These are phyloP conservation scores for Rachicladosporium sp. DNA, from an alignment of 2,329 filamentous ascomycete genomes.

Conservation along the genomic window DNA sequence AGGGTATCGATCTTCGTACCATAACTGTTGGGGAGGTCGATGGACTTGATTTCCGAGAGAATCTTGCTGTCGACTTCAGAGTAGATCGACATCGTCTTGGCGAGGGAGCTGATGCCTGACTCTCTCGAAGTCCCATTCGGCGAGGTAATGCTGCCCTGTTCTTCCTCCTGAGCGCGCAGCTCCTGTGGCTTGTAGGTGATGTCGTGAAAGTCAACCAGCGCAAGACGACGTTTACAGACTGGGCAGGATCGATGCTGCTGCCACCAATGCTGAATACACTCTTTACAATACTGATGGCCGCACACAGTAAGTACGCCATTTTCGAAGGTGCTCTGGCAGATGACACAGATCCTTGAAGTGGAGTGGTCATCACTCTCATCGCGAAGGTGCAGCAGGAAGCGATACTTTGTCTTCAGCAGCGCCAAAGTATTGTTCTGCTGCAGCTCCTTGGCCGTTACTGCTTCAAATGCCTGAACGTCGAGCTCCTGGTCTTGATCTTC, in stretches of 20 bases:
- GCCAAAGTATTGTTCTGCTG: conserved; percentile 47
- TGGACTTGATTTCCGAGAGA: conserved; percentile 67
- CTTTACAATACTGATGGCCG: conserved; percentile 84
- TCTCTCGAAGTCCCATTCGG: neutral
- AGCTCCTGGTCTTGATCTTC: conserved; percentile 47
- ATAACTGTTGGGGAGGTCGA: conserved; percentile 59
- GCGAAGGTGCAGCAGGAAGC: conserved; percentile 55
- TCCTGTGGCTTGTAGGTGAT: conserved; percentile 72
- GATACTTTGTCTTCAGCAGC: conserved; percentile 55
- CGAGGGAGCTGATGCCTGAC: neutral
- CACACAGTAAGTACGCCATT: conserved; percentile 75
- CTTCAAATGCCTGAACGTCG: conserved; percentile 36
- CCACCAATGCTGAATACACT: conserved; percentile 75
- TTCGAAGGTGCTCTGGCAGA: conserved; percentile 67
- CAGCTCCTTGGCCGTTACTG: conserved; percentile 36
- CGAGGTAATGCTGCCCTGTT: conserved; percentile 7
- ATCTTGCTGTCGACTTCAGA: conserved; percentile 59
- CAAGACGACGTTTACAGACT: conserved; percentile 63
- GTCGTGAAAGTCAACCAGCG: conserved; percentile 59
- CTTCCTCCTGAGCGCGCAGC: conserved; percentile 53
- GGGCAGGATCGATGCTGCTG: conserved; percentile 64
- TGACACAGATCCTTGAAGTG: conserved; percentile 57
- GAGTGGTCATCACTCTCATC: conserved; percentile 45
- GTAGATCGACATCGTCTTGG: conserved; percentile 47
- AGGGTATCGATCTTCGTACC: conserved; percentile 79